These are phyloP conservation scores for Mycena belliarum DNA, from an alignment of 768 basidiomycete genomes.

Conservation along the genomic window DNA sequence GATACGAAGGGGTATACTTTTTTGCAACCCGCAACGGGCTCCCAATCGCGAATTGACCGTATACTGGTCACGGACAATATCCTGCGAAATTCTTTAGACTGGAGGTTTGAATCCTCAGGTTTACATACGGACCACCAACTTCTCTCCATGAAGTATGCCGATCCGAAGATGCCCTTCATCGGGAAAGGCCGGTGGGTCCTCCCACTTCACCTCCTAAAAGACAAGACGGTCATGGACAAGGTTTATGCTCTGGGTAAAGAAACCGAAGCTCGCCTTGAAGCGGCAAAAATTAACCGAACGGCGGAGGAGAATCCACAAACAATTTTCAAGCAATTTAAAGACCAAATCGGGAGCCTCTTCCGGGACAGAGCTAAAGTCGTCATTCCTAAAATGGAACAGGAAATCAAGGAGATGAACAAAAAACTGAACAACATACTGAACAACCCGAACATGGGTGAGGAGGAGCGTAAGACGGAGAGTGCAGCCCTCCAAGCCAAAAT, in stretches of 20 bases:
- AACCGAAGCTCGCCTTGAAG: background rate
- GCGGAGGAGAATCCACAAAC: background rate
- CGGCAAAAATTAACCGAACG: background rate
- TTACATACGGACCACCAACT: constrained; percentile 7
- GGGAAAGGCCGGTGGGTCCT: background rate
- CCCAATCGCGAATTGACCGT: constrained; percentile 9
- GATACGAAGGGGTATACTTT: constrained; percentile 7
- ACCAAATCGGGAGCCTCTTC: background rate
- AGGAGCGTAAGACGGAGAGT: background rate
- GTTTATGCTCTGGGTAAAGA: background rate
- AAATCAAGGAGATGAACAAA: background rate
- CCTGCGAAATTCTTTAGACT: background rate
- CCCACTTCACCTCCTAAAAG: background rate
- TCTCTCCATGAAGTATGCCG: background rate
- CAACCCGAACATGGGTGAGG: background rate
- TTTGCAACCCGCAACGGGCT: background rate
- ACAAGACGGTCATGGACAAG: background rate
- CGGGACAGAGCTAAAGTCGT: background rate
- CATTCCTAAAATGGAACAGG: background rate
- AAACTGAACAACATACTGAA: background rate
- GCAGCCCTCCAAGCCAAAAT: no score
- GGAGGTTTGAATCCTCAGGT: background rate
- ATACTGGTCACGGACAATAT: background rate
- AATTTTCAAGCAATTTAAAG: background rate
- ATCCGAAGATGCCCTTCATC: constrained; percentile 4